Base-by-base conservation (phyloP, 75 land plant genomes). In the Gnetum montanum region DNA sequence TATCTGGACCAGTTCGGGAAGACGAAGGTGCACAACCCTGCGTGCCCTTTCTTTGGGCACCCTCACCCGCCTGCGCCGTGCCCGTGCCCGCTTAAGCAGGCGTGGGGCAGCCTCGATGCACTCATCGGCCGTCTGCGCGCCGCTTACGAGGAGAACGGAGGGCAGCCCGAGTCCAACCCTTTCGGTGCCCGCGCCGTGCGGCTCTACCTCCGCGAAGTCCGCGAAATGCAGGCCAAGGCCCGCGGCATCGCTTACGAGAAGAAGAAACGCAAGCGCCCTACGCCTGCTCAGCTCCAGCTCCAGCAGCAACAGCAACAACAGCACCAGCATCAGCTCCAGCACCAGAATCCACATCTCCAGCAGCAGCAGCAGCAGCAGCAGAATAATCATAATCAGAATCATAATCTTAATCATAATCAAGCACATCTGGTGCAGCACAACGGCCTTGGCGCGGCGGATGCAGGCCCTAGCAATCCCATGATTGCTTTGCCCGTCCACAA, bases 21-120 rank as follows among this genome's bases (percentile, higher is more conserved):
- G 56, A 77, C 80, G 25, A 77, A 77, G 62, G 77, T 76, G n/a
- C n/a, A n/a, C n/a, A n/a, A 13, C 38, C 70, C 57, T 15, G 41
- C 69, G 13, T 79, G 82, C 74, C 82, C 82, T 8, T 79, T 70
- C 70, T 79, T 75, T 63, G 82, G 82, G n/a, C 74, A 71, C 38
- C 70, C 82, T 3, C 68, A 70, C 58, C 82, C 82, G 20, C 82
- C 82, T 4, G 73, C 73, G 2, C 82, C 82, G 6, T 79, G 82
- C 52, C 56, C 79, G 3, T 79, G 82, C 40, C 82, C 82, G 6
- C 70, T 79, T 10, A 60, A 80, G 23, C 82, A 79, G 58, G 82
- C 82, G 19, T 79, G 82, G 82, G 82, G 82, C 7, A 59, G 65
- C 62, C 70, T 79, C 43, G 81, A 78, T 35, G 81, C 81, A 6